Evolutionary conservation across 2,329 filamentous ascomycete genomes (phyloP).

Genomic region (Penicillium psychrosexuale): DNA sequence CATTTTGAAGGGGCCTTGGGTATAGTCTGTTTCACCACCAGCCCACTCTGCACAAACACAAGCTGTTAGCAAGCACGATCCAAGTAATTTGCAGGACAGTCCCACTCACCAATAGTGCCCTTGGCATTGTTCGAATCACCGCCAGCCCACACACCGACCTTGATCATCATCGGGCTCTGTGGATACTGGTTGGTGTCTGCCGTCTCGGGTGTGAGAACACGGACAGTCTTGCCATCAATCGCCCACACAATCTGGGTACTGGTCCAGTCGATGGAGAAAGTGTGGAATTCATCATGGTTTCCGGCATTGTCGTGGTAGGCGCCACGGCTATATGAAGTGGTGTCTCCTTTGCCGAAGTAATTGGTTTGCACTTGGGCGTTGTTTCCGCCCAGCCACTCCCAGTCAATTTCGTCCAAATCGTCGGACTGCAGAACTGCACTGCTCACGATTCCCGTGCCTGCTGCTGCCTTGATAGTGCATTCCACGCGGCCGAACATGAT

Average conservation of each 20-base stretch:
- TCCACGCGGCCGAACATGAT: conserved; percentile 98
- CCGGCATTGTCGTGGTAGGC: conserved; percentile 67
- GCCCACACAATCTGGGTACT: conserved; percentile 80
- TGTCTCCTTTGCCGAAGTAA: conserved; percentile 92
- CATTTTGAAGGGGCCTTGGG: conserved; percentile 81
- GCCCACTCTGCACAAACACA: conserved; percentile 63
- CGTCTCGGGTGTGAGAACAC: conserved; percentile 67
- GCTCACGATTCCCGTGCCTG: conserved; percentile 88
- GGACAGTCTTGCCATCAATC: conserved; percentile 72
- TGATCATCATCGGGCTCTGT: conserved; percentile 92
- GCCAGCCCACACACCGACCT: conserved; percentile 87
- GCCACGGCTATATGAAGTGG: conserved; percentile 80
- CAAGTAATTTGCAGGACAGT: neutral
- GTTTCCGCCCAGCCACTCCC: conserved; percentile 88
- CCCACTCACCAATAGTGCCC: conserved; percentile 68
- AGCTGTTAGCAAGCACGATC: neutral
- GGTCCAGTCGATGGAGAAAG: conserved; percentile 91
- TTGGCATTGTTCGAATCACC: conserved; percentile 75
- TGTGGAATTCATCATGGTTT: conserved; percentile 75
- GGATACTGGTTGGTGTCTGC: conserved; percentile 75
- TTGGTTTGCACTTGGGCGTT: conserved; percentile 82
- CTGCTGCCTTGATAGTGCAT: conserved; percentile 77
- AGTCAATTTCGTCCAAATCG: conserved; percentile 90
- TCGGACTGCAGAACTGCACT: conserved; percentile 90
- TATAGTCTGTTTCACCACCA: conserved; percentile 79